A percentile compares a stretch with the other conserved stretches of the same genome.
Conservation (phyloP, 306 rosid genomes). For the Ormosia semicastrata region DNA sequence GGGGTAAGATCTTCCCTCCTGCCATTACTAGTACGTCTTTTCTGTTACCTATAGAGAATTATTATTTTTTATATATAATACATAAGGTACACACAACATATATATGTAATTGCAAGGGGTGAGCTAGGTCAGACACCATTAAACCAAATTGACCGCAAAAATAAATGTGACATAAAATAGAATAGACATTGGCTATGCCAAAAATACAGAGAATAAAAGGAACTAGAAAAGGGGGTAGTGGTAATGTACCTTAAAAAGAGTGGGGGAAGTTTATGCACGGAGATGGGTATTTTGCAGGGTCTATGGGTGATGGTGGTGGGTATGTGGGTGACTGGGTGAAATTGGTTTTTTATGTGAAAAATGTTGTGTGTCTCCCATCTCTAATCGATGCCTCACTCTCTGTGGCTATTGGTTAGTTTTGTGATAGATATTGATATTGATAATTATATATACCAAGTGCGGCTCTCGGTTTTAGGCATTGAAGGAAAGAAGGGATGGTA, state of each 20-base stretch:
- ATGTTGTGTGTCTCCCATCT: slow-evolving; percentile 11
- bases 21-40: slow-evolving; percentile 45
- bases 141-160: slow-evolving; percentile 46
- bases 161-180: slow-evolving; percentile 54
- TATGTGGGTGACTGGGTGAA: slow-evolving; percentile 11
- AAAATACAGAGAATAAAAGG: slow-evolving; percentile 30
- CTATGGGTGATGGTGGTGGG: slow-evolving; percentile 25
- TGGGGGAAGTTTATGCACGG: slow-evolving; percentile 33
- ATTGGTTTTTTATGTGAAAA: slow-evolving; percentile 35
- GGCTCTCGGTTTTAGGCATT: slow-evolving; percentile 40
- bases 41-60: slow-evolving; percentile 29
- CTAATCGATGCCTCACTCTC: slow-evolving; percentile 35
- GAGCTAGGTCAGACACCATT: slow-evolving; percentile 52
- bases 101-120: neutral
- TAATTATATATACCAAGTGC: slow-evolving; percentile 17
- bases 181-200: slow-evolving; percentile 48
- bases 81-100: slow-evolving; percentile 31
- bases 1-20: slow-evolving; percentile 38
- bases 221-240: slow-evolving; percentile 20
- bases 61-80: neutral
- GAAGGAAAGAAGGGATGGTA: slow-evolving; percentile 10
- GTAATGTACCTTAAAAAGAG: slow-evolving; percentile 55
- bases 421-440: neutral
- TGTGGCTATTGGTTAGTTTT: slow-evolving; percentile 24
- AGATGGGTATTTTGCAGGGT: slow-evolving; percentile 36